phyloP scores from a whole-genome alignment of 2,329 filamentous ascomycete genomes.

The Hirsutella thompsonii region DNA sequence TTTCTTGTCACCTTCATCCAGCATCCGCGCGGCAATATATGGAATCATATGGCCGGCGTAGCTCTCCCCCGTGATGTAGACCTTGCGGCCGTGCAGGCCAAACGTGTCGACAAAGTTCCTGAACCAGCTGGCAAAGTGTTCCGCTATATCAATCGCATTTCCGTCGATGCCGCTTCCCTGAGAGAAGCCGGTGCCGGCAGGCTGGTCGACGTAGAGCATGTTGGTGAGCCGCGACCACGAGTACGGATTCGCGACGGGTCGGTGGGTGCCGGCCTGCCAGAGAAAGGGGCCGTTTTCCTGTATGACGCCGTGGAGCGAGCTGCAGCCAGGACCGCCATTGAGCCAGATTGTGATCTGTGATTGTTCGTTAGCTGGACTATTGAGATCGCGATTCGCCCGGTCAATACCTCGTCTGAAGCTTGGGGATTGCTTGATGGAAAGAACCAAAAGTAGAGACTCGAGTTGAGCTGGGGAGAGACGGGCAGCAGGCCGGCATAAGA shows the following conservation, averaged over 20 bases:
- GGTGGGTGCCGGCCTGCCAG: constrained; percentile 55
- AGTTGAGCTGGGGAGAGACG: not conserved
- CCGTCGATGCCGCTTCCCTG: constrained; percentile 38
- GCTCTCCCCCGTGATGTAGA: constrained; percentile 49
- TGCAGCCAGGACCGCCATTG: constrained; percentile 37
- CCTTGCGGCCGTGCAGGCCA: constrained; percentile 45
- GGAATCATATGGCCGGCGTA: not conserved
- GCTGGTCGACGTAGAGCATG: constrained; percentile 50
- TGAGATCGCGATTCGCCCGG: not conserved
- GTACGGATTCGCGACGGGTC: constrained; percentile 52
- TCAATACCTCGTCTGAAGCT: constrained; percentile 24
- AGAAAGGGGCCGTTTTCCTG: constrained; percentile 62
- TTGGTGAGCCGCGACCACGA: constrained; percentile 44
- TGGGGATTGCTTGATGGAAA: constrained; percentile 30
- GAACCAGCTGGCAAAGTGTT: constrained; percentile 59
- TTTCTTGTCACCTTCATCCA: not conserved
- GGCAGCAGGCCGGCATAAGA: not conserved
- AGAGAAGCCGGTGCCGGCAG: constrained; percentile 52
- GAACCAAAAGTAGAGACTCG: constrained; percentile 33
- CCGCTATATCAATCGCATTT: constrained; percentile 47
- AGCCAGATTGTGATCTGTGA: constrained; percentile 29
- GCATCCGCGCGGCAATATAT: not conserved
- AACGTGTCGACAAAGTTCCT: constrained; percentile 61
- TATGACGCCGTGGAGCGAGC: constrained; percentile 54
- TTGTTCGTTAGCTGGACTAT: not conserved